These are phyloP conservation scores for Gloeostereum incarnatum DNA, from an alignment of 768 basidiomycete genomes.

Conservation along the genomic window DNA sequence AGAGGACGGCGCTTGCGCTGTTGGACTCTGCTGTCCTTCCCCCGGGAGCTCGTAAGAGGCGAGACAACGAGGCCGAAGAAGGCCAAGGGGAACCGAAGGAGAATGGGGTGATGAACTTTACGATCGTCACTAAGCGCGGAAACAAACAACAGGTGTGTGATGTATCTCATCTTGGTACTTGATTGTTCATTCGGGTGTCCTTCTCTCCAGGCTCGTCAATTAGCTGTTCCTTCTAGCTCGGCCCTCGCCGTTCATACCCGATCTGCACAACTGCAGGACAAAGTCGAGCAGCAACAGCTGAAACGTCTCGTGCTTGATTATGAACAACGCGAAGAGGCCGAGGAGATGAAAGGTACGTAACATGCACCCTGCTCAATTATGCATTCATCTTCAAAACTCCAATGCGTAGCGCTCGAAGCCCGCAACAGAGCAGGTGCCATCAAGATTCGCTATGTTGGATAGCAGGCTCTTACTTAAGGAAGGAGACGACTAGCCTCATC, in stretches of 20 bases:
- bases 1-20: constrained; percentile 75
- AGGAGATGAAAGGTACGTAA: constrained; percentile 62
- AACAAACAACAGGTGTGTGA: constrained; percentile 78
- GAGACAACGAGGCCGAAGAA: constrained; percentile 48
- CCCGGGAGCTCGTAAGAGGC: constrained; percentile 56
- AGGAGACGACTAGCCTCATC: too few species aligned
- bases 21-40: constrained; percentile 86
- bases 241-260: constrained; percentile 86
- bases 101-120: constrained; percentile 73
- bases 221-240: constrained; percentile 83
- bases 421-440: constrained; percentile 59
- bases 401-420: constrained; percentile 48
- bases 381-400: background rate
- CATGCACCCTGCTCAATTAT: background rate
- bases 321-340: constrained; percentile 82
- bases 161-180: constrained; percentile 5
- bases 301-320: constrained; percentile 92
- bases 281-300: constrained; percentile 93
- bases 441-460: constrained; percentile 75
- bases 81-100: constrained; percentile 22
- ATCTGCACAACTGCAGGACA: constrained; percentile 87
- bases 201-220: constrained; percentile 63
- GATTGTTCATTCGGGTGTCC: constrained; percentile 4
- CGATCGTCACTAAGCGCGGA: constrained; percentile 85
- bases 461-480: constrained; percentile 14